Percentiles rank a stretch among this genome's conserved stretches.
phyloP scores from a whole-genome alignment of 495 filamentous ascomycete genomes.

The Penicillium antarcticum region DNA sequence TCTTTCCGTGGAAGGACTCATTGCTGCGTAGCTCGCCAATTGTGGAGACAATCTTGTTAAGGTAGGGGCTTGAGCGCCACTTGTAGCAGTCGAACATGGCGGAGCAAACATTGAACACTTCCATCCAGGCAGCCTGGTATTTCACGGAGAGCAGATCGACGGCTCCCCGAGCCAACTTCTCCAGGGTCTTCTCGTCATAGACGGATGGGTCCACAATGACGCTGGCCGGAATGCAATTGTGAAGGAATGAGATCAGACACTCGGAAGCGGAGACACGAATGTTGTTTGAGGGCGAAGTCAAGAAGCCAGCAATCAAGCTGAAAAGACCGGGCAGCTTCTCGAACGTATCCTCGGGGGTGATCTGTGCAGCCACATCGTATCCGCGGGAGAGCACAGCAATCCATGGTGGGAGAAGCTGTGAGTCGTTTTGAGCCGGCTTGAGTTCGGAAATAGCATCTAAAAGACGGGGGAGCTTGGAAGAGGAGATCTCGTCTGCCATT shows the following conservation, averaged over 20 bases:
- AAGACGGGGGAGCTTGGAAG: conserved; percentile 82
- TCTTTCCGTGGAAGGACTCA: conserved; percentile 88
- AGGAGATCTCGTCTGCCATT: conserved; percentile 81
- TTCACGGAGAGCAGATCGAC: conserved; percentile 77
- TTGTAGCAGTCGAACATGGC: conserved; percentile 81
- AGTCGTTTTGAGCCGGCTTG: conserved; percentile 84
- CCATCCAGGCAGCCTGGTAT: conserved; percentile 92
- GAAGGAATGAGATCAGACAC: conserved; percentile 87
- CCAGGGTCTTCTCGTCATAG: conserved; percentile 80
- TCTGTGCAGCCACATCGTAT: conserved; percentile 88
- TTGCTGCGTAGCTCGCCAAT: conserved; percentile 86
- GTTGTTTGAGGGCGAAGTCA: conserved; percentile 83
- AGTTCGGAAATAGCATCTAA: conserved; percentile 85
- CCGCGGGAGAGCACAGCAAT: conserved; percentile 91
- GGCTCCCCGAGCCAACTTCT: conserved; percentile 65
- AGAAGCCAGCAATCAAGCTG: conserved; percentile 68
- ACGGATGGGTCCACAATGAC: conserved; percentile 84
- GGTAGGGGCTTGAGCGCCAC: conserved; percentile 76
- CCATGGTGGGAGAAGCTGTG: conserved; percentile 91
- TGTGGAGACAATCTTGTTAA: conserved; percentile 67
- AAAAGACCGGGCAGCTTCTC: conserved; percentile 81
- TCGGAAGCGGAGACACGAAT: conserved; percentile 92
- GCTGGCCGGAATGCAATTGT: conserved; percentile 76
- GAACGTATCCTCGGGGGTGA: conserved; percentile 82
- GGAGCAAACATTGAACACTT: conserved; percentile 87